Conservation (phyloP, 768 basidiomycete genomes). For the Phlebiopsis flavidoalba region DNA sequence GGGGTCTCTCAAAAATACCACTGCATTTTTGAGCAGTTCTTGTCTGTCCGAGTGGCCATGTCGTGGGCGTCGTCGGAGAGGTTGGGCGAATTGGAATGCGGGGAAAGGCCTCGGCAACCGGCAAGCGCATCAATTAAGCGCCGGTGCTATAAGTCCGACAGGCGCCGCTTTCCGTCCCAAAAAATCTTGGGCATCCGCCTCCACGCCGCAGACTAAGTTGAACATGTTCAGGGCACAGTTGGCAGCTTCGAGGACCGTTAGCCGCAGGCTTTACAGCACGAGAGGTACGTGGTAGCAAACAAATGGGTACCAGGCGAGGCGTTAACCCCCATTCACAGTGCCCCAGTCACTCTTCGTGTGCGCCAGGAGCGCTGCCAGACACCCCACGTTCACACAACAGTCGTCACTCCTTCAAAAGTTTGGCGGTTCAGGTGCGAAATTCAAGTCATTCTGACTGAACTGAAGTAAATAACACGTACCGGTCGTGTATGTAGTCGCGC, state of each 20-base stretch:
- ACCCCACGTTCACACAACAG: conserved; percentile 15
- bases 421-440: conserved; percentile 6
- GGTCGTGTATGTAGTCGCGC: conserved; percentile 35
- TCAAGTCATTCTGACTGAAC: background rate
- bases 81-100: conserved; percentile 1
- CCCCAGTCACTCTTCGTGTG: conserved; percentile 22
- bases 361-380: conserved; percentile 22
- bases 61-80: background rate
- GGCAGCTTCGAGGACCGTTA: conserved; percentile 44
- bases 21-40: conserved; percentile 76
- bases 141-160: conserved; percentile 7
- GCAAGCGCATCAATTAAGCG: conserved; percentile 4
- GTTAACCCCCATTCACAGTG: conserved; percentile 8
- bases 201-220: conserved; percentile 10
- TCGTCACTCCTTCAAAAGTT: conserved; percentile 16
- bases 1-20: conserved; percentile 81
- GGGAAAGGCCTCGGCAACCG: background rate
- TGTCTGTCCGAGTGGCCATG: conserved; percentile 56
- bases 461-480: conserved; percentile 27
- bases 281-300: conserved; percentile 31
- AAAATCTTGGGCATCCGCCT: conserved; percentile 11
- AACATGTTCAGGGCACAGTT: conserved; percentile 44
- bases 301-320: background rate
- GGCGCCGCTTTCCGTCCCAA: background rate
- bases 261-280: conserved; percentile 40